These are phyloP conservation scores for Typha latifolia DNA, from an alignment of 176 grass and related monocot species.

Conservation along the genomic window DNA sequence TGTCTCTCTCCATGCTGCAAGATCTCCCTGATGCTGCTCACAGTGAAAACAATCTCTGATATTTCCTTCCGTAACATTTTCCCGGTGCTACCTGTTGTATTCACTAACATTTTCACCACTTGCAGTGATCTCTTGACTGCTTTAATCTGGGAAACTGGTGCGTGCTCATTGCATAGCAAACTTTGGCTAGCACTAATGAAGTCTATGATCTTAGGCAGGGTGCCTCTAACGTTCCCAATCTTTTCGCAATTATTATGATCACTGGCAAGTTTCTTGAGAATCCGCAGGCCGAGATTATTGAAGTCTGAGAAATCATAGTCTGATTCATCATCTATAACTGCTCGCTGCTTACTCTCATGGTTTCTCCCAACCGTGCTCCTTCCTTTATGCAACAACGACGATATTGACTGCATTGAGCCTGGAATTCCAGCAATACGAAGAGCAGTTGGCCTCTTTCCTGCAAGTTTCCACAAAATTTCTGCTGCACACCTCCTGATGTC, in stretches of 20 bases:
- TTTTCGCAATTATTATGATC: conserved; percentile 15
- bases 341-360: not conserved
- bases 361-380: not conserved
- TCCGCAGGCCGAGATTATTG: conserved; percentile 6
- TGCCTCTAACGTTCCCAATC: conserved; percentile 7
- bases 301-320: not conserved
- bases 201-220: conserved; percentile 20
- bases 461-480: conserved; percentile 21
- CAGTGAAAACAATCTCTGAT: conserved; percentile 22
- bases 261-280: conserved; percentile 17
- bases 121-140: conserved; percentile 13
- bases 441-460: conserved; percentile 14
- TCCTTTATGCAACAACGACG: conserved; percentile 11
- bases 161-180: not conserved
- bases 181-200: not conserved
- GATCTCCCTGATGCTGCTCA: conserved; percentile 20
- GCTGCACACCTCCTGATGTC: conserved; percentile 25
- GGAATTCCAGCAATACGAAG: conserved; percentile 31
- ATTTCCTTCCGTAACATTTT: conserved; percentile 11
- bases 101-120: conserved; percentile 13
- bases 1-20: conserved; percentile 18
- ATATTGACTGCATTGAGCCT: conserved; percentile 26
- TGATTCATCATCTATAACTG: not conserved
- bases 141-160: conserved; percentile 1
- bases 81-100: conserved; percentile 18